Evolutionary conservation across 2,329 filamentous ascomycete species (phyloP).

Genomic region (Chrysoporthe austroafricana): DNA sequence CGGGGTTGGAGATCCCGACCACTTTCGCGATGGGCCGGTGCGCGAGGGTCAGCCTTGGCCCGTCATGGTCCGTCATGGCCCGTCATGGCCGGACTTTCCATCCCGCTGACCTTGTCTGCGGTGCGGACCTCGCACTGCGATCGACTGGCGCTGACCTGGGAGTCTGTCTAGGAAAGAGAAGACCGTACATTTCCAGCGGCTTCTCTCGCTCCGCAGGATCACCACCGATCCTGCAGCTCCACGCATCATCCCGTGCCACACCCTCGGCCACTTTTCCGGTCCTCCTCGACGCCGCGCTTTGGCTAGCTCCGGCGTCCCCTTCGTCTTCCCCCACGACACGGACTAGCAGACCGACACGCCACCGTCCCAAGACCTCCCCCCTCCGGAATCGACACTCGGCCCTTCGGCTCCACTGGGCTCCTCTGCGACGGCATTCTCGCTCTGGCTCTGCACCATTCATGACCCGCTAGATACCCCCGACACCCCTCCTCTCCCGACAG

Average conservation of each 20-base stretch:
- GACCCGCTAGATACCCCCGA: slow-evolving; percentile 30
- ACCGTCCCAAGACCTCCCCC: neutral
- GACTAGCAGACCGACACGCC: neutral
- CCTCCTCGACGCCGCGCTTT: slow-evolving; percentile 25
- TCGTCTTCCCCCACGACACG: slow-evolving; percentile 1
- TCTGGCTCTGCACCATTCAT: slow-evolving; percentile 34
- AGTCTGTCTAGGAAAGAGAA: neutral
- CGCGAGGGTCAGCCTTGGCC: too few species aligned
- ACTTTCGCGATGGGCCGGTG: too few species aligned
- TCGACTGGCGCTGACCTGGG: neutral
- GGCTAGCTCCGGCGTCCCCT: slow-evolving; percentile 27
- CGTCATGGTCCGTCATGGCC: too few species aligned
- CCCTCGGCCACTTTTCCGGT: slow-evolving; percentile 10
- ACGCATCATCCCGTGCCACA: neutral
- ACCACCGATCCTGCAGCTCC: neutral
- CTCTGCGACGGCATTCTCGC: slow-evolving; percentile 1
- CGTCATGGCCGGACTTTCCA: too few species aligned
- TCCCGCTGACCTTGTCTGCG: neutral
- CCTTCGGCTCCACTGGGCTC: slow-evolving; percentile 7
- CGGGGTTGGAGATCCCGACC: too few species aligned
- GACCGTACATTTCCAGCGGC: slow-evolving; percentile 10
- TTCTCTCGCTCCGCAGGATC: neutral
- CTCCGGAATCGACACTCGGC: slow-evolving; percentile 18
- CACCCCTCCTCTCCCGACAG: slow-evolving; percentile 7
- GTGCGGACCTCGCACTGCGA: neutral